Base-by-base conservation (phyloP, 73 alveolate genomes). In the Paramecium caudatum region DNA sequence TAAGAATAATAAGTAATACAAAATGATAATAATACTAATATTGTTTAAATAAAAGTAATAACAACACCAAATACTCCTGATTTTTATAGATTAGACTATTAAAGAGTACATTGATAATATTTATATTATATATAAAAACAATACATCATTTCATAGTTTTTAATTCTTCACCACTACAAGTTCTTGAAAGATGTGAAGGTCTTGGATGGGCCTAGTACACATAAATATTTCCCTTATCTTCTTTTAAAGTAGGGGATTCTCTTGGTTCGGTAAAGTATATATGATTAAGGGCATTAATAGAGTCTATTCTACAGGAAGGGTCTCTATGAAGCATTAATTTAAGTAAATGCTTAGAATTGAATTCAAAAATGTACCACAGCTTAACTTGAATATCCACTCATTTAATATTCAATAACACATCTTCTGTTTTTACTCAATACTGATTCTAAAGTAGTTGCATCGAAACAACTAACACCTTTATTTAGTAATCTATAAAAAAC, bases 381-480 rank as follows among this genome's bases (percentile, higher is more conserved):
- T 36, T 33, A 15, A 33, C 33, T 16, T 15, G 83, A 65, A 65
- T 65, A 65, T 13, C 83, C 83, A 65, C 34, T 65, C 5, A 65
- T 65, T 65, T 65, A 49, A 65, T 65, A 65, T 33, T 65, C 83
- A 65, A 65, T 65, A 2, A n/a, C 34, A 43, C 83, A 65, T 25
- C 49, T 30, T 65, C 49, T 65, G 39, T 65, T 65, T 65, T 65
- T 65, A 65, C 25, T 33, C 49, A 65, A 25, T 30, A 65, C 33
- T 65, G 47, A 36, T 33, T 65, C 83, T 15, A 30, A 30, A 32
- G 83, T 65, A 3, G 32, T 65, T 65, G 50, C 83, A 65, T 65
- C 83, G 34, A 65, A 65, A 65, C 83, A 65, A 65, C 83, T 65
- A 33, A 65, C 83, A 25, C 83, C 83, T 36, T 23, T 65, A 65